Percentiles rank a stretch among this genome's conserved stretches.
Conservation (phyloP, 2,329 filamentous ascomycete species). For the Fusarium hostae region DNA sequence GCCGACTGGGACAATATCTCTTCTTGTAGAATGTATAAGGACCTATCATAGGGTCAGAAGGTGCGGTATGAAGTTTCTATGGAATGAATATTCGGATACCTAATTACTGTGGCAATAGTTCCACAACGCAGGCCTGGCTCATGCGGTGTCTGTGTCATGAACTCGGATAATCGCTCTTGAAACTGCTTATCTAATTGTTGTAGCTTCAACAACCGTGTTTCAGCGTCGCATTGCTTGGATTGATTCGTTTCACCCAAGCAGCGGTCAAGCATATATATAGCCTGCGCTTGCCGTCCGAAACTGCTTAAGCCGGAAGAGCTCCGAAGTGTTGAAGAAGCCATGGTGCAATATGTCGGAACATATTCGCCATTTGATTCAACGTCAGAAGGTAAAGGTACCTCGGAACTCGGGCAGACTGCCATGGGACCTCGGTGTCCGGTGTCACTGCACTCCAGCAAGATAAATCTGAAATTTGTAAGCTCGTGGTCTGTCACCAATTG, state of each 20-base stretch:
- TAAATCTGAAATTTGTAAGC: accelerated
- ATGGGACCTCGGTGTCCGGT: accelerated
- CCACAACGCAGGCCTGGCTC: accelerated
- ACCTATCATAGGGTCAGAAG: not conserved
- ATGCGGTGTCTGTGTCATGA: not conserved
- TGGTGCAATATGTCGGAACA: not conserved
- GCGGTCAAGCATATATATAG: not conserved
- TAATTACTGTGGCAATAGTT: not conserved
- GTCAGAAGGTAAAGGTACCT: not conserved
- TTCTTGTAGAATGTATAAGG: accelerated
- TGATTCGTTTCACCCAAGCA: accelerated
- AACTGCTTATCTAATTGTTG: accelerated
- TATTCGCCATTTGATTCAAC: not conserved
- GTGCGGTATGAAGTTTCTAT: accelerated
- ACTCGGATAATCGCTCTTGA: not conserved
- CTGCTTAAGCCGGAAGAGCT: not conserved
- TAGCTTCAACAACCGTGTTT: accelerated
- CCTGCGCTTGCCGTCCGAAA: not conserved
- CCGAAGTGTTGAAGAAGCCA: accelerated
- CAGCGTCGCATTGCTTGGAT: accelerated
- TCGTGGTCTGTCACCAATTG: accelerated
- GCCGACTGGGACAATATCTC: accelerated
- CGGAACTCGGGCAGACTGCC: not conserved
- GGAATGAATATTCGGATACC: not conserved
- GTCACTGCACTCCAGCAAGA: not conserved